phyloP scores from a whole-genome alignment of 2,329 filamentous ascomycete species.

The Sarocladium kiliense region DNA sequence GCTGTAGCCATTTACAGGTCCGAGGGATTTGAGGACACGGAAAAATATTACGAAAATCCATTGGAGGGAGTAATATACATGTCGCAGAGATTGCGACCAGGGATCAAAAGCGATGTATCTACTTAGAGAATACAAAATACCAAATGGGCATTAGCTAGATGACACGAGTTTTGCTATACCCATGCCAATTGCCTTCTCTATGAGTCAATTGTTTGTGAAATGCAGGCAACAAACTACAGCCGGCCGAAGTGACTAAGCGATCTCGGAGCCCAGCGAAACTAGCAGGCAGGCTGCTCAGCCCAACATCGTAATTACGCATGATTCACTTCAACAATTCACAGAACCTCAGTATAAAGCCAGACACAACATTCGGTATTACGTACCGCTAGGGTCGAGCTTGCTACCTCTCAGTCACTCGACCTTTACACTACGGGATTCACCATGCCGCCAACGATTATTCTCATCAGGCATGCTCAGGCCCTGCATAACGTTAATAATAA shows the following conservation, averaged over 20 bases:
- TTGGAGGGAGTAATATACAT: neutral
- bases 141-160: too few relatives aligned
- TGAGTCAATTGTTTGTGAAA: too few relatives aligned
- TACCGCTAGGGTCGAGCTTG: too few relatives aligned
- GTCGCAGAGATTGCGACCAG: neutral
- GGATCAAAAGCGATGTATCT: too few relatives aligned
- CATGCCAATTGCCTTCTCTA: too few relatives aligned
- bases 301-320: neutral
- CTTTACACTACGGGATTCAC: too few relatives aligned
- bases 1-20: neutral
- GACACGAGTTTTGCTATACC: too few relatives aligned
- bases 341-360: too few relatives aligned
- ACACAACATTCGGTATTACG: too few relatives aligned
- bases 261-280: neutral
- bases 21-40: neutral
- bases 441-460: slow-evolving; percentile 60
- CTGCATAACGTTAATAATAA: slow-evolving; percentile 49
- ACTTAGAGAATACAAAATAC: too few relatives aligned
- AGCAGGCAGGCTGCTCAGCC: neutral
- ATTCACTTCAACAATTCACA: neutral
- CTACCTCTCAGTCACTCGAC: too few relatives aligned
- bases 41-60: neutral
- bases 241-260: slow-evolving; percentile 7
- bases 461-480: slow-evolving; percentile 84
- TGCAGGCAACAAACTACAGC: too few relatives aligned